Conservation (phyloP, 2,329 filamentous ascomycete species). For the Ascochyta koolunga region DNA sequence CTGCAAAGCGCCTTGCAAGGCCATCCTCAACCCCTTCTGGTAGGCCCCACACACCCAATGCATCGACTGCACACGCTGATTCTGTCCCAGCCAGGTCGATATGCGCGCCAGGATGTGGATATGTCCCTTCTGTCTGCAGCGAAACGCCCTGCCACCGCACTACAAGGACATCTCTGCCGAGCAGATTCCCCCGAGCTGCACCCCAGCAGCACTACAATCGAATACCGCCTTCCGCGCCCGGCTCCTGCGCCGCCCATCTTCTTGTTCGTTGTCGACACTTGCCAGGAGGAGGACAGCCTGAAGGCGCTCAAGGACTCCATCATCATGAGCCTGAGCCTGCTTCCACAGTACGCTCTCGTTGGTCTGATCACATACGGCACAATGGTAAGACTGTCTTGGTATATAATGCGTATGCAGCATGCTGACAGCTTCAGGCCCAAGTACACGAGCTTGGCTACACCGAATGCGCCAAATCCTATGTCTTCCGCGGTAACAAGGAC, state of each 20-base stretch:
- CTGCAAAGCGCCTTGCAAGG: slow-evolving; percentile 94
- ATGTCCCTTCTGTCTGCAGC: slow-evolving; percentile 84
- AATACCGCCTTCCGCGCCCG: slow-evolving; percentile 80
- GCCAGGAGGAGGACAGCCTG: slow-evolving; percentile 85
- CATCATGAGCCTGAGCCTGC: slow-evolving; percentile 81
- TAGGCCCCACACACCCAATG: slow-evolving; percentile 52
- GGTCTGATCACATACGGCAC: slow-evolving; percentile 89
- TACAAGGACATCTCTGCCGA: slow-evolving; percentile 90
- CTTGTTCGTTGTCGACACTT: slow-evolving; percentile 85
- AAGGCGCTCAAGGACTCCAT: slow-evolving; percentile 84
- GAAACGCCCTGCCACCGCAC: slow-evolving; percentile 81
- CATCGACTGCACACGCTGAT: slow-evolving; percentile 24
- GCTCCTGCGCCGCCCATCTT: slow-evolving; percentile 88
- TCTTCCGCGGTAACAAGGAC: slow-evolving; percentile 97
- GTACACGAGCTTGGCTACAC: slow-evolving; percentile 98
- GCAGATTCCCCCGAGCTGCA: slow-evolving; percentile 85
- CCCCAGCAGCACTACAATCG: slow-evolving; percentile 84
- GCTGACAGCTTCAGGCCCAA: slow-evolving; percentile 68
- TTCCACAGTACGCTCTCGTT: slow-evolving; percentile 81
- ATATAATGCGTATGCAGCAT: not conserved
- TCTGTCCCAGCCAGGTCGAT: slow-evolving; percentile 71
- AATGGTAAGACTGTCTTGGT: slow-evolving; percentile 65
- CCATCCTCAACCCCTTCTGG: slow-evolving; percentile 97
- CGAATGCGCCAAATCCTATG: slow-evolving; percentile 97
- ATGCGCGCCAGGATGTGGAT: slow-evolving; percentile 85